phyloP scores from a whole-genome alignment of 2,329 filamentous ascomycete genomes.

The Ophiostoma tasmaniense region DNA sequence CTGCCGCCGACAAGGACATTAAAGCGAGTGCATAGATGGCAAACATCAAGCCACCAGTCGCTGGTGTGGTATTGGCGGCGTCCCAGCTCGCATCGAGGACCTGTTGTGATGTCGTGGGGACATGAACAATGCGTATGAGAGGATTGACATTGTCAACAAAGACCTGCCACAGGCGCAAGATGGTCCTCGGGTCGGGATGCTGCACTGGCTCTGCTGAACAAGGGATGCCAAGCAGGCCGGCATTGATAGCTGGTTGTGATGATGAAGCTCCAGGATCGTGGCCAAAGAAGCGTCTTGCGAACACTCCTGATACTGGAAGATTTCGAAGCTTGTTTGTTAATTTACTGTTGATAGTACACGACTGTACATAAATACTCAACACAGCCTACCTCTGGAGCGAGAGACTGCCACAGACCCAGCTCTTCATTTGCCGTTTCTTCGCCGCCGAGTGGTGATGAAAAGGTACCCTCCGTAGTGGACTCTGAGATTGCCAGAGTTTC shows the following conservation, averaged over 20 bases:
- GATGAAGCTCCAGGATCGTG: not conserved
- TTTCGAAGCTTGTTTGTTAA: not conserved
- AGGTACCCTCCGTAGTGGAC: not conserved
- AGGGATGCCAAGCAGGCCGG: not conserved
- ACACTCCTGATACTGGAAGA: not conserved
- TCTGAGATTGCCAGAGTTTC: not conserved
- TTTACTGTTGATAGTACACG: not conserved
- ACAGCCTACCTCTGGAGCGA: not conserved
- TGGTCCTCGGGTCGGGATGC: conserved; percentile 27
- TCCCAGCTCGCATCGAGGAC: not conserved
- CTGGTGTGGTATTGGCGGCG: not conserved
- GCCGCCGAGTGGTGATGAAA: not conserved
- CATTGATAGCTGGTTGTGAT: not conserved
- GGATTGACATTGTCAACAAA: conserved; percentile 30
- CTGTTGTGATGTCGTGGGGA: conserved; percentile 27
- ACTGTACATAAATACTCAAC: not conserved
- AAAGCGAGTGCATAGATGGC: not conserved
- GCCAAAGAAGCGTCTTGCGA: not conserved
- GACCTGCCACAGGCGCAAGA: conserved; percentile 28
- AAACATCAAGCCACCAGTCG: not conserved
- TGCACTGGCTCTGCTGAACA: conserved; percentile 2
- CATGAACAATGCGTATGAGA: conserved; percentile 27
- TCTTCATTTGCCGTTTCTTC: not conserved
- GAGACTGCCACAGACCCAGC: not conserved
- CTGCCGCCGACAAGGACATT: not conserved